phyloP scores from a whole-genome alignment of 805 yeast genomes.

The Hermanozyma aechmeae region DNA sequence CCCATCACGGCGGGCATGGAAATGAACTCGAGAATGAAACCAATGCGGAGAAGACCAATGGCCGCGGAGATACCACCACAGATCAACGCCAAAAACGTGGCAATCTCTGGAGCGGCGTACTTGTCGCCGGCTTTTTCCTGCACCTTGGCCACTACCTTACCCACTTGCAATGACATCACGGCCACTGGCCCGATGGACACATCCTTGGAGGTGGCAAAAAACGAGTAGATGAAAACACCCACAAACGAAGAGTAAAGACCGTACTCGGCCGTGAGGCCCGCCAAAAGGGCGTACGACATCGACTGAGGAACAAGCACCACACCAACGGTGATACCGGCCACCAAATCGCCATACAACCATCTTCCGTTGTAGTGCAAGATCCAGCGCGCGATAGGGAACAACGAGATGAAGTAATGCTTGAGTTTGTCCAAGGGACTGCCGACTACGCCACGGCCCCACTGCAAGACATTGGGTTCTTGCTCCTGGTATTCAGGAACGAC shows the following conservation, averaged over 20 bases:
- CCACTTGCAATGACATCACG: constrained; percentile 83
- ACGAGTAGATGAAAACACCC: constrained; percentile 80
- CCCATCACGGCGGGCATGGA: constrained; percentile 91
- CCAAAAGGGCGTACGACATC: constrained; percentile 89
- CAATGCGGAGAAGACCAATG: constrained; percentile 73
- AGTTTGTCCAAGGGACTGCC: constrained; percentile 30
- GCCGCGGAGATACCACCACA: constrained; percentile 84
- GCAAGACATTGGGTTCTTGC: constrained; percentile 22
- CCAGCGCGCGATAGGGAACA: constrained; percentile 83
- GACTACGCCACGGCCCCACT: constrained; percentile 19
- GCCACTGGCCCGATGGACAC: constrained; percentile 97
- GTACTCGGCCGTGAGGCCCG: constrained; percentile 71
- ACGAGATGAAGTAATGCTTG: constrained; percentile 44
- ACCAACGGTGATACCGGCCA: constrained; percentile 92
- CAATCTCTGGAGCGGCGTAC: constrained; percentile 60
- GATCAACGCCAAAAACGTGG: constrained; percentile 67
- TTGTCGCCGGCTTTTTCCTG: constrained; percentile 33
- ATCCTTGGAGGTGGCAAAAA: constrained; percentile 92
- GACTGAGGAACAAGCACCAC: constrained; percentile 90
- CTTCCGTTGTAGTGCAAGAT: constrained; percentile 68
- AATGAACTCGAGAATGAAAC: constrained; percentile 81
- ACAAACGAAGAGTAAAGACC: constrained; percentile 89
- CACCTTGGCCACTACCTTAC: constrained; percentile 65
- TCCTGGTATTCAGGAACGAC: constrained; percentile 31
- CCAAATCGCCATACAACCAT: constrained; percentile 76